Percentiles rank a stretch among this genome's conserved stretches.
Evolutionary conservation across 148 eudicot species (phyloP).

Genomic region (Dysphania ambrosioides): DNA sequence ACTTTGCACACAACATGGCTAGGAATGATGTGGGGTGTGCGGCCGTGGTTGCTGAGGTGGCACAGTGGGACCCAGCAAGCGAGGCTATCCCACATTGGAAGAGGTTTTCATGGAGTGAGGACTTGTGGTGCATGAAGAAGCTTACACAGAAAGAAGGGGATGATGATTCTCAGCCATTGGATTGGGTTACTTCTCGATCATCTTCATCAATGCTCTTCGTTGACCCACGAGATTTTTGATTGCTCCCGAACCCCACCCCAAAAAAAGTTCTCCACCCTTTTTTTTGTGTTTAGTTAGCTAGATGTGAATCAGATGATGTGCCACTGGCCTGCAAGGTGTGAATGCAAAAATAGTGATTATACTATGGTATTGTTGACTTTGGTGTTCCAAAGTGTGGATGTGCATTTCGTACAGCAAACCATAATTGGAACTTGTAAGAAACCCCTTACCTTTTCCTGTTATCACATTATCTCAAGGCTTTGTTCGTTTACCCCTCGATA

Average conservation of each 20-base stretch:
- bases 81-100: slow-evolving; percentile 76
- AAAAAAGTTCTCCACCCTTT: background rate
- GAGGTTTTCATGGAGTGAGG: slow-evolving; percentile 74
- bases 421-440: background rate
- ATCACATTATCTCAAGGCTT: too few relatives aligned
- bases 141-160: slow-evolving; percentile 28
- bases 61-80: slow-evolving; percentile 54
- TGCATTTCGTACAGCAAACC: background rate
- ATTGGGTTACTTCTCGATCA: slow-evolving; percentile 40
- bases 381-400: slow-evolving; percentile 15
- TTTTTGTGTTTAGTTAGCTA: background rate
- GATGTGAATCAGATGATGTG: slow-evolving; percentile 4
- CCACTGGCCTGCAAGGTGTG: slow-evolving; percentile 1
- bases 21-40: slow-evolving; percentile 52
- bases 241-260: background rate
- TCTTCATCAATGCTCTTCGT: slow-evolving; percentile 44
- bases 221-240: slow-evolving; percentile 66
- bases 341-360: slow-evolving; percentile 11
- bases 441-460: too few relatives aligned
- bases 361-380: background rate
- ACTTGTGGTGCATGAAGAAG: slow-evolving; percentile 78
- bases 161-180: slow-evolving; percentile 26
- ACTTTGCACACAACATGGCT: slow-evolving; percentile 73
- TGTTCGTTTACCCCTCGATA: too few relatives aligned
- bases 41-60: slow-evolving; percentile 79